Conservation (phyloP, 345 rosid species). For the Dipteronia sinensis region DNA sequence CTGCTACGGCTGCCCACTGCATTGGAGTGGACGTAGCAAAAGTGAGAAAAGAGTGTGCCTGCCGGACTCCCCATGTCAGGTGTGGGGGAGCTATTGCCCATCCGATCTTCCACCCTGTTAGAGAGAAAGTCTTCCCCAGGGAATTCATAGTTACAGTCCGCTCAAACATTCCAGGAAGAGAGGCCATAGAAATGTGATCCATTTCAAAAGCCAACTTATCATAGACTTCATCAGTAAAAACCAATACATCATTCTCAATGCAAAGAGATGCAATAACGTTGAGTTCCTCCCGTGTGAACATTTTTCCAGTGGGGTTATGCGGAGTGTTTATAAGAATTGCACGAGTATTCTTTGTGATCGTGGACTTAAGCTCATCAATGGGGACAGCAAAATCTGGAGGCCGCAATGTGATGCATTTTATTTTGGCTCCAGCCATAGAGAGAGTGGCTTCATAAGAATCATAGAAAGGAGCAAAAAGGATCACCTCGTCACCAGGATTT, state of each 20-base stretch:
- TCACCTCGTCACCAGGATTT: conserved; percentile 94
- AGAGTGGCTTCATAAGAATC: conserved; percentile 95
- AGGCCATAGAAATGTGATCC: conserved; percentile 92
- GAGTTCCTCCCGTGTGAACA: conserved; percentile 84
- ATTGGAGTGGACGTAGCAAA: conserved; percentile 86
- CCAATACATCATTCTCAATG: conserved; percentile 84
- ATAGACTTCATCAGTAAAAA: conserved; percentile 87
- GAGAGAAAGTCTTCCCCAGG: conserved; percentile 87
- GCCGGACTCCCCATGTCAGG: conserved; percentile 86
- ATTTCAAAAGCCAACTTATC: conserved; percentile 87
- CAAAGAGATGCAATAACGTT: conserved; percentile 67
- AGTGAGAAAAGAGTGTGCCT: conserved; percentile 89
- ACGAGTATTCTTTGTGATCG: conserved; percentile 67
- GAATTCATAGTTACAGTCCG: conserved; percentile 92
- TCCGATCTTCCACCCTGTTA: conserved; percentile 99
- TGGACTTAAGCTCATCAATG: conserved; percentile 73
- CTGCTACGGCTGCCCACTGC: conserved; percentile 73
- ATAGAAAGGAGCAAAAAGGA: conserved; percentile 87
- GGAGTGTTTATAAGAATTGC: conserved; percentile 90
- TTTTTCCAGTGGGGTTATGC: conserved; percentile 94
- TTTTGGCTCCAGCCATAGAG: conserved; percentile 95
- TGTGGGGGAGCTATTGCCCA: conserved; percentile 97
- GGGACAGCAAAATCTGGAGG: conserved; percentile 85
- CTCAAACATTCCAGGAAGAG: conserved; percentile 94
- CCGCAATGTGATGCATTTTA: conserved; percentile 70